A percentile compares a stretch with the other conserved stretches of the same genome.
These are phyloP conservation scores for Sporothrix humicola DNA, from an alignment of 2,329 filamentous ascomycete species.

Conservation along the genomic window DNA sequence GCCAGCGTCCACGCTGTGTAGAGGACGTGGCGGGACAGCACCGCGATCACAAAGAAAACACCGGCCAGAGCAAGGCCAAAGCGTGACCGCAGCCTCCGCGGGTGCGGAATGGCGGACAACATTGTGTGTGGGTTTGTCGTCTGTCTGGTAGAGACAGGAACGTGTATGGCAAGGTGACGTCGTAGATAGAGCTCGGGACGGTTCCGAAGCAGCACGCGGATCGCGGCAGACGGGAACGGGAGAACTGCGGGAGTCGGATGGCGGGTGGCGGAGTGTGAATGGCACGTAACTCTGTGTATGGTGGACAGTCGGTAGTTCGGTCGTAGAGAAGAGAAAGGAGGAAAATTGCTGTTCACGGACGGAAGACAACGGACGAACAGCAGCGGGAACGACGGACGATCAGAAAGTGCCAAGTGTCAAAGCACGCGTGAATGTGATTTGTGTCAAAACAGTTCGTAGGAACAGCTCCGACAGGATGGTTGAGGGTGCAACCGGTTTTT, in stretches of 20 bases:
- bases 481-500: neutral
- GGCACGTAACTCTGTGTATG: neutral
- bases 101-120: neutral
- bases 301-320: too few species aligned
- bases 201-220: neutral
- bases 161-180: neutral
- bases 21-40: slow-evolving; percentile 11
- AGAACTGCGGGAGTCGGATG: neutral
- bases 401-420: slow-evolving; percentile 1
- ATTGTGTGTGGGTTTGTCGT: slow-evolving; percentile 3
- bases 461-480: neutral
- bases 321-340: too few species aligned
- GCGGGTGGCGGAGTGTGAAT: neutral
- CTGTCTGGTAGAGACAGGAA: too few species aligned
- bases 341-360: neutral
- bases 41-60: neutral
- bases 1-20: slow-evolving; percentile 30
- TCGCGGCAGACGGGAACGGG: neutral
- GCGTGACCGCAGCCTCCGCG: slow-evolving; percentile 21
- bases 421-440: neutral
- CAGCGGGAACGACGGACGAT: neutral
- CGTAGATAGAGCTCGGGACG: neutral
- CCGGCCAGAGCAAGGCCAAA: neutral
- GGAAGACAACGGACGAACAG: neutral
- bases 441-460: neutral